Evolutionary conservation across 2,329 filamentous ascomycete species (phyloP).

Genomic region (Neoscytalidium dimidiatum): DNA sequence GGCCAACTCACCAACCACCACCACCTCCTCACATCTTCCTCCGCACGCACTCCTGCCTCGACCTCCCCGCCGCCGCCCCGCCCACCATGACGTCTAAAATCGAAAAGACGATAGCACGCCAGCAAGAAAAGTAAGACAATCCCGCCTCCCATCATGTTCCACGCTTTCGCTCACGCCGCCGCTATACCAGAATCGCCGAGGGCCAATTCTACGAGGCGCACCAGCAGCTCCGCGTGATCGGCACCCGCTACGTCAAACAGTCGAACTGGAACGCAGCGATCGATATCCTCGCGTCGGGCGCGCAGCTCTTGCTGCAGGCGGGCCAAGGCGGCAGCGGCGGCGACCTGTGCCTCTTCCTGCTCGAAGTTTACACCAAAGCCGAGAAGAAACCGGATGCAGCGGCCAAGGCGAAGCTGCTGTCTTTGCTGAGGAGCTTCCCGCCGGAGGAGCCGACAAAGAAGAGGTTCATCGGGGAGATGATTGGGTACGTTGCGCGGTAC

Average conservation of each 20-base stretch:
- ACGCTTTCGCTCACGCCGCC: conserved; percentile 23
- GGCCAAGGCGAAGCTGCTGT: conserved; percentile 73
- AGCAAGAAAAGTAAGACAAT: conserved; percentile 69
- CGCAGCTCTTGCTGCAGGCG: conserved; percentile 81
- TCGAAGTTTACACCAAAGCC: conserved; percentile 89
- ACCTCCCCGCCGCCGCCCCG: not conserved
- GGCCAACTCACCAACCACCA: not conserved
- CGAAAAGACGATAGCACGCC: conserved; percentile 70
- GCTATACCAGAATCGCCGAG: conserved; percentile 69
- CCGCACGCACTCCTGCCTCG: too few species aligned
- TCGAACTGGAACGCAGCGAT: conserved; percentile 82
- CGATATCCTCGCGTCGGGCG: conserved; percentile 82
- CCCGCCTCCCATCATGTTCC: not conserved
- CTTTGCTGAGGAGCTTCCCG: conserved; percentile 78
- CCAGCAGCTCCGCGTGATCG: conserved; percentile 95
- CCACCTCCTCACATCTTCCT: not conserved
- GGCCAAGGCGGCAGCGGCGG: conserved; percentile 93
- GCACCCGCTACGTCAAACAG: conserved; percentile 88
- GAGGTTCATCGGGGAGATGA: conserved; percentile 84
- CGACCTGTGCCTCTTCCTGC: conserved; percentile 81
- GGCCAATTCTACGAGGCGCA: conserved; percentile 98
- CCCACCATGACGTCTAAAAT: conserved; percentile 52
- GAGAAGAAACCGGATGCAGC: conserved; percentile 74
- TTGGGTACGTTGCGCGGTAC: conserved; percentile 57
- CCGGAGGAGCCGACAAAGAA: conserved; percentile 86